Percentiles rank a stretch among this genome's conserved stretches.
Evolutionary conservation across 768 basidiomycete genomes (phyloP).

Genomic region (Boletus subparvulus): DNA sequence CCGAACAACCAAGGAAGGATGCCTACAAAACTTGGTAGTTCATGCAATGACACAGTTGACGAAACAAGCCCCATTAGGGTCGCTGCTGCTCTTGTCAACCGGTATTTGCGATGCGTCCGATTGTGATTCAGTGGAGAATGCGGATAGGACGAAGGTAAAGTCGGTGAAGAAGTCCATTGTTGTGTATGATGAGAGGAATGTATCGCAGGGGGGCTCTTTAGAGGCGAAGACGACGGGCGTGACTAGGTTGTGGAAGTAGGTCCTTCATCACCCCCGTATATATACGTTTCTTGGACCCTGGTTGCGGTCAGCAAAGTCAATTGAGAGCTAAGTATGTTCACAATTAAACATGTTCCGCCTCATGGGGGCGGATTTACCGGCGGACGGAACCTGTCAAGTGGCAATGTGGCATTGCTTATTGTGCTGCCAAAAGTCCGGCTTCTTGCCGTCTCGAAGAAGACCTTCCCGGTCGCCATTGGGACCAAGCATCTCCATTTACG

Average conservation of each 20-base stretch:
- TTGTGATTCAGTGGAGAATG: not conserved
- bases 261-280: not conserved
- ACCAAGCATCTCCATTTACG: slow-evolving; percentile 7
- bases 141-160: not conserved
- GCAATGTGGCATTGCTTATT: too few species aligned
- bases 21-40: slow-evolving; percentile 13
- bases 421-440: not conserved
- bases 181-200: not conserved
- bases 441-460: not conserved
- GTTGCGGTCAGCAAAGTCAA: slow-evolving; percentile 14
- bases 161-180: slow-evolving; percentile 21
- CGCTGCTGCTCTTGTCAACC: slow-evolving; percentile 2
- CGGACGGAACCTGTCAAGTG: too few species aligned
- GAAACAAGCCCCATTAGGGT: not conserved
- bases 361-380: not conserved
- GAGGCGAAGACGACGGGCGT: slow-evolving; percentile 8
- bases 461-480: slow-evolving; percentile 6
- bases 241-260: not conserved
- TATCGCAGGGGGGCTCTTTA: slow-evolving; percentile 7
- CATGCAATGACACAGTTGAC: slow-evolving; percentile 18
- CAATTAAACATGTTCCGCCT: not conserved
- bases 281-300: slow-evolving; percentile 11
- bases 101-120: slow-evolving; percentile 10
- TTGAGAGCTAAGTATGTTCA: slow-evolving; percentile 1
- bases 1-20: not conserved